Conservation (phyloP, 352 stramenopile species). For the Pythium phragmiticola region DNA sequence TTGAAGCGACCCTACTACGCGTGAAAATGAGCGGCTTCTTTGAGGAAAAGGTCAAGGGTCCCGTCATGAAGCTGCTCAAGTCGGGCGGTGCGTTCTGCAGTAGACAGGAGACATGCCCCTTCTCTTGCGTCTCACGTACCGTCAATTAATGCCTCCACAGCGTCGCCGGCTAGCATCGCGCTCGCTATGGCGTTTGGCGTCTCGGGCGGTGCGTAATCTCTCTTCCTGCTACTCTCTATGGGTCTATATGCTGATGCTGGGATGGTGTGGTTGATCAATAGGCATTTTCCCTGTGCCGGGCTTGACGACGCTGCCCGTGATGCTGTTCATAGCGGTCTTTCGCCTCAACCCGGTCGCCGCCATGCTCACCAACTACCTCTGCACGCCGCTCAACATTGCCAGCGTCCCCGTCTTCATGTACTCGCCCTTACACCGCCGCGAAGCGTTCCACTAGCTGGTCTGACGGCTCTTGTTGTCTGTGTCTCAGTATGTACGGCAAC, state of each 20-base stretch:
- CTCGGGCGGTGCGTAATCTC: slow-evolving; percentile 40
- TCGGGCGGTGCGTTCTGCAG: slow-evolving; percentile 43
- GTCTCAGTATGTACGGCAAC: slow-evolving; percentile 61
- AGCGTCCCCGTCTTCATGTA: slow-evolving; percentile 79
- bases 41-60: slow-evolving; percentile 70
- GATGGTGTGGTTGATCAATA: slow-evolving; percentile 8
- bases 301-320: slow-evolving; percentile 69
- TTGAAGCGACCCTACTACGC: slow-evolving; percentile 4
- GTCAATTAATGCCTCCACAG: slow-evolving; percentile 22
- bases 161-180: slow-evolving; percentile 68
- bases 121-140: not conserved
- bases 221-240: not conserved
- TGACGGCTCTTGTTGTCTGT: not conserved
- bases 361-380: slow-evolving; percentile 84
- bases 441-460: not conserved
- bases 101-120: not conserved
- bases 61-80: slow-evolving; percentile 71
- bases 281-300: slow-evolving; percentile 80
- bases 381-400: slow-evolving; percentile 77
- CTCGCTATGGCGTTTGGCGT: slow-evolving; percentile 79
- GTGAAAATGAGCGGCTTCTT: slow-evolving; percentile 40
- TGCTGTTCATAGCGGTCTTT: slow-evolving; percentile 77
- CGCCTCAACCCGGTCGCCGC: slow-evolving; percentile 75
- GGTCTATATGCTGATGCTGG: not conserved
- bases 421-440: not conserved